These are phyloP conservation scores for Solanum hybrid DNA, from an alignment of 305 asterid species.

Conservation along the genomic window DNA sequence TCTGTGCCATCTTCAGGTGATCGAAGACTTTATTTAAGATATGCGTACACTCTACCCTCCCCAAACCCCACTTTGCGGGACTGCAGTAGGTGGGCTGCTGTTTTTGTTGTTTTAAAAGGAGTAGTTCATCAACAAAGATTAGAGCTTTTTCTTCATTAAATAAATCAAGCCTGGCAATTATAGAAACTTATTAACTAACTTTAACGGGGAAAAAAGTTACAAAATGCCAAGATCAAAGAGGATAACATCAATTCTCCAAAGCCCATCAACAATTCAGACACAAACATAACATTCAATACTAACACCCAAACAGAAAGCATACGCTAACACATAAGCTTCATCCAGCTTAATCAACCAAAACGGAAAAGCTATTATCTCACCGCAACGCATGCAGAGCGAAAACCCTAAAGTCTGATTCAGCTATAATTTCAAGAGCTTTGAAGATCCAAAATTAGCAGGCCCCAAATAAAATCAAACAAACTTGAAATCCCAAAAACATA, in stretches of 20 bases:
- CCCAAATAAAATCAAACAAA: no score
- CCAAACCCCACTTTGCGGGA: no score
- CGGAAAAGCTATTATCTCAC: neutral
- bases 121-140: no score
- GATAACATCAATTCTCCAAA: neutral
- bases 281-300: neutral
- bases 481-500: neutral
- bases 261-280: neutral
- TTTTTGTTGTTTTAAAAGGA: no score
- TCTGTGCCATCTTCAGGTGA: no score
- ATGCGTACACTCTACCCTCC: no score
- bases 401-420: neutral
- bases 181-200: no score
- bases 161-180: neutral
- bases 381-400: neutral
- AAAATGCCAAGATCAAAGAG: neutral
- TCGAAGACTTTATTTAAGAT: no score
- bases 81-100: no score
- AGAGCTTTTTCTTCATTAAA: no score
- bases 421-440: neutral
- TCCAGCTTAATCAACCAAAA: neutral
- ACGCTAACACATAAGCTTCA: neutral
- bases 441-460: neutral
- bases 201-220: no score
- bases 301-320: no score